These are phyloP conservation scores for Akanthomyces lecanii DNA, from an alignment of 2,329 filamentous ascomycete genomes.

Conservation along the genomic window DNA sequence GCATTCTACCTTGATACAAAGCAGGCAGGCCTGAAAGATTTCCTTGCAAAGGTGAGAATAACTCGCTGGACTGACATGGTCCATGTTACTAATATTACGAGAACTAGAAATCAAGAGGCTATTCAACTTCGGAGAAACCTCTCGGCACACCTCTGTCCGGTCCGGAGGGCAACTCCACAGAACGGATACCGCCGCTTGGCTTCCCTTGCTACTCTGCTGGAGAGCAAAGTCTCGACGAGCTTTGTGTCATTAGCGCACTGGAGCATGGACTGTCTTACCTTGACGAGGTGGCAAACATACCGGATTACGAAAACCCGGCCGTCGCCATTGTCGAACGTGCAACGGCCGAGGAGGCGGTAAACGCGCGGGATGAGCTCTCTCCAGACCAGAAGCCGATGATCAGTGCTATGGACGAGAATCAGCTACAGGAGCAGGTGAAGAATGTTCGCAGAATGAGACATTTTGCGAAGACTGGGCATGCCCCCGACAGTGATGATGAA, in stretches of 20 bases:
- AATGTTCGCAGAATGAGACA: conserved; percentile 25
- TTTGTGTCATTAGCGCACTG: conserved; percentile 55
- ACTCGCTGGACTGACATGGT: conserved; percentile 22
- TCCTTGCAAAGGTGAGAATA: conserved; percentile 46
- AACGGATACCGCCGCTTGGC: conserved; percentile 45
- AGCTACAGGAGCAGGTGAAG: conserved; percentile 25
- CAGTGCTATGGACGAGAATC: conserved; percentile 18
- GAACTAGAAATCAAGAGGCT: conserved; percentile 55
- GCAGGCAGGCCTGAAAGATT: conserved; percentile 38
- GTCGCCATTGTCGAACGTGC: conserved; percentile 29
- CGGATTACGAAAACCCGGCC: conserved; percentile 37
- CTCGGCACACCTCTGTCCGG: conserved; percentile 51
- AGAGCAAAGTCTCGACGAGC: conserved; percentile 54
- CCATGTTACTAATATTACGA: conserved; percentile 15
- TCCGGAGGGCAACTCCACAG: conserved; percentile 43
- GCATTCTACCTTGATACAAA: conserved; percentile 35
- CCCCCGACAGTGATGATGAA: conserved; percentile 21
- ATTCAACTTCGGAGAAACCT: conserved; percentile 50
- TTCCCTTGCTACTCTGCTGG: conserved; percentile 69
- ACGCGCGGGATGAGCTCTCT: conserved; percentile 29
- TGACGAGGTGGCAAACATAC: conserved; percentile 45
- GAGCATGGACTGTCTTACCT: conserved; percentile 57
- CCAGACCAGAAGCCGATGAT: conserved; percentile 30
- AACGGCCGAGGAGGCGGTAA: conserved; percentile 22
- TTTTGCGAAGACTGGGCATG: conserved; percentile 28